Evolutionary conservation across 345 rosid genomes (phyloP), one percentile per base, ranked within the genome.

Genomic region (Aurinia saxatilis): DNA sequence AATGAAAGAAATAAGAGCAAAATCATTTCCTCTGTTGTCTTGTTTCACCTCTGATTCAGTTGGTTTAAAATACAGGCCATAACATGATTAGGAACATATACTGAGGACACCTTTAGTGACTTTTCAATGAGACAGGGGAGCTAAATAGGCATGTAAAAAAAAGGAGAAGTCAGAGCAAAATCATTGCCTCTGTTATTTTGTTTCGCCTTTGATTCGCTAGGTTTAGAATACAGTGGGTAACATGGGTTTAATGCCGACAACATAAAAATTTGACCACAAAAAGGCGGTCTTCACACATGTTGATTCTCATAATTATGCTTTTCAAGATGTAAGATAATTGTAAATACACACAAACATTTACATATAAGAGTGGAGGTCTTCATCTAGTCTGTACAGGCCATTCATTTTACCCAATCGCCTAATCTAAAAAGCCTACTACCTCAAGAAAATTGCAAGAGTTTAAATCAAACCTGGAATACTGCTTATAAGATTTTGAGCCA

Each of bases 401-500:
- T 41, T 42, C 41, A 31, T 63, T 69, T 14, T 39, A 30, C 23
- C 57, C 29, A 62, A 17, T 57, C 18, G 16, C 35, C 63, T 48
- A 29, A 31, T 48, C 54, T 21, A 49, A 9, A 37, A 57, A 56
- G 40, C 58, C 65, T 31, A 70, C 17, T 40, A 41, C 64, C 57
- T 56, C n/a, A 63, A 34, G 54, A 39, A 75, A 71, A 47, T 59
- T 37, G 48, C 34, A 60, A 66, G 56, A 46, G 75, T 31, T 58
- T 38, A 53, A 17, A 27, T 50, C 49, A 50, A 11, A 93, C 99
- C 99, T 93, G 87, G 84, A 38, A 68, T 81, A 90, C 57, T 87
- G 86, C 78, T 82, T 90, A 63, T 93, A 93, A 37, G 99, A 76
- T 76, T 78, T 84, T 49, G 96, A 80, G 49, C 65, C 74, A 36